phyloP scores from a whole-genome alignment of 805 yeast genomes.

The Kurtzmaniella cleridarum region DNA sequence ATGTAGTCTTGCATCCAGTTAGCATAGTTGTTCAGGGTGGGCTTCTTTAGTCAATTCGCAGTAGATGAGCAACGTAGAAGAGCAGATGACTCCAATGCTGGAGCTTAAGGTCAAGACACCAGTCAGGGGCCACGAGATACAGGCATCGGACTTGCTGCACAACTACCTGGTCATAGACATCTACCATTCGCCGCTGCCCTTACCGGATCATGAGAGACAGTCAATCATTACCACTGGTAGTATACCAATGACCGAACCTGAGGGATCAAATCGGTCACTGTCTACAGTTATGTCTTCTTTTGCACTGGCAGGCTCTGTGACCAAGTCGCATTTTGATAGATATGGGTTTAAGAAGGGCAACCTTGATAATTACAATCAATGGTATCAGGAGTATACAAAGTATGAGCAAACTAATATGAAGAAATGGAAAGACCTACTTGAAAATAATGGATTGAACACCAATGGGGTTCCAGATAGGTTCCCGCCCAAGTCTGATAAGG shows the following conservation, averaged over 20 bases:
- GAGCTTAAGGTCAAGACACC: no score
- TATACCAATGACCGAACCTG: neutral
- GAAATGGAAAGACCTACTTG: conserved; percentile 72
- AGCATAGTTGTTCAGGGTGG: no score
- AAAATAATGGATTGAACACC: conserved; percentile 59
- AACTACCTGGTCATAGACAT: conserved; percentile 34
- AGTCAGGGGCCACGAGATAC: no score
- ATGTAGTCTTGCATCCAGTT: no score
- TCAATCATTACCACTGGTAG: neutral
- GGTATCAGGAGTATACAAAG: conserved; percentile 69
- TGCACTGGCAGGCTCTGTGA: neutral
- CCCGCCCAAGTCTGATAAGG: conserved; percentile 73
- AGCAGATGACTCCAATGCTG: no score
- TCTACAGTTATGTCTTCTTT: conserved; percentile 1
- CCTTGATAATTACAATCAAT: conserved; percentile 54
- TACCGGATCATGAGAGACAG: neutral
- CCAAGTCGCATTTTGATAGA: conserved; percentile 45
- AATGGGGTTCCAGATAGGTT: conserved; percentile 49
- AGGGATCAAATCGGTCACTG: neutral
- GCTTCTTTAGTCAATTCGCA: no score
- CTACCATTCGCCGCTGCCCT: conserved; percentile 20
- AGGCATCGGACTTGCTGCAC: conserved; percentile 4
- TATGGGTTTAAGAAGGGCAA: conserved; percentile 82
- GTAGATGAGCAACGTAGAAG: no score
- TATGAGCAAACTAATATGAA: conserved; percentile 60